Base-by-base conservation (phyloP, 257 asterid genomes). In the Gardenia jasminoides region DNA sequence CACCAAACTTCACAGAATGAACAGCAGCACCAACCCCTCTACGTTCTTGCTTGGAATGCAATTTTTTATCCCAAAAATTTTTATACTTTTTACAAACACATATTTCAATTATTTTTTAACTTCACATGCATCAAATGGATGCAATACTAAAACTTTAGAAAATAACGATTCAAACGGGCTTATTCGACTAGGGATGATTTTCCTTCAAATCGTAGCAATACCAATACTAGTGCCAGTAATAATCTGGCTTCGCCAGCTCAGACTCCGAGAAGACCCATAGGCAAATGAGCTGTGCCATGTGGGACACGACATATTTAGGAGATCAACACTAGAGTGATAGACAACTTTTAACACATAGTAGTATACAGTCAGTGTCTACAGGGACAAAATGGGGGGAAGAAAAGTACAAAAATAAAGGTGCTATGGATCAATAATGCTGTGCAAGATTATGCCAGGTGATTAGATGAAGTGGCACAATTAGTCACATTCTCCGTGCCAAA, bases 201-300 rank as follows among this genome's bases (percentile, higher is more conserved):
- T 46, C 3, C 69, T 43, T 64, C 10, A 31, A 16, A 33, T 31
- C 43, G 16, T 13, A 33, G 1, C 43, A 65, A 65, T 30, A 30
- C 9, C 3, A 24, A 10, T 26, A n/a, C n/a, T n/a, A n/a, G n/a
- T n/a, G n/a, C n/a, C n/a, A n/a, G n/a, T n/a, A n/a, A n/a, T n/a
- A 44, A 28, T 6, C 44, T 9, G 47, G 12, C 19, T 17, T 16
- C 24, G 41, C 17, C 76, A 41, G 62, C 76, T 70, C 48, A 19
- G 7, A 10, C 39, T 78, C 28, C 64, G 15, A 19, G 26, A 58
- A 43, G 6, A 56, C 10, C 39, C 7, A 13, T 31, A 47, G 1
- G 47, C 47, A 69, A 28, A 56, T 41, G 70, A 39, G 81, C 47
- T 68, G 81, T 46, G 33, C 76, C 81, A 54, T 68, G 76, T 39